phyloP scores from a whole-genome alignment of 23 red algal species.

The Chondrus crispus region DNA sequence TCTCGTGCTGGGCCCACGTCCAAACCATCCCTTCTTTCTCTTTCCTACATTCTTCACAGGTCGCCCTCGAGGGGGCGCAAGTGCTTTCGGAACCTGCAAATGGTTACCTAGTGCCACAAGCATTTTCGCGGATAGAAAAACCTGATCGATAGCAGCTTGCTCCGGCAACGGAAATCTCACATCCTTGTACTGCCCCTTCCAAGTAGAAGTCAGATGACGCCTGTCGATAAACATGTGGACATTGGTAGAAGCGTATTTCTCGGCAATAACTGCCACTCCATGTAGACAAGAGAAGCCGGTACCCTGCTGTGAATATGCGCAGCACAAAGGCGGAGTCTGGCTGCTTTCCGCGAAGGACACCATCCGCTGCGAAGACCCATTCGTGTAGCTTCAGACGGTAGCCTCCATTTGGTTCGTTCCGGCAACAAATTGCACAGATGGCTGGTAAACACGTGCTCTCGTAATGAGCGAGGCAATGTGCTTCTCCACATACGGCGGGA shows the following conservation, averaged over 20 bases:
- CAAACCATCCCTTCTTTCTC: neutral
- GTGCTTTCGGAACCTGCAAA: neutral
- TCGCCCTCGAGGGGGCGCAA: neutral
- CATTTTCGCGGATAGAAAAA: neutral
- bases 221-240: neutral
- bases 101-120: neutral
- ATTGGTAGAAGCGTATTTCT: neutral
- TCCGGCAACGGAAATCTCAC: too few species aligned
- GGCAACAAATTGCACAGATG: neutral
- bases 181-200: too few species aligned
- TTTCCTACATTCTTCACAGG: neutral
- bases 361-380: neutral
- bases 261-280: neutral
- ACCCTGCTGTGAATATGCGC: neutral
- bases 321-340: neutral
- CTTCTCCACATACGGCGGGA: neutral
- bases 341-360: neutral
- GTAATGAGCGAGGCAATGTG: neutral
- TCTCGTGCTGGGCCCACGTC: too few species aligned
- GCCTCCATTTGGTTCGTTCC: neutral
- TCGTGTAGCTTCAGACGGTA: neutral
- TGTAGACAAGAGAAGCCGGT: neutral
- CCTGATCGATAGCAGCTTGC: too few species aligned
- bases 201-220: neutral
- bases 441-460: neutral